A percentile compares a stretch with the other conserved stretches of the same genome.
phyloP scores from a whole-genome alignment of 2,329 filamentous ascomycete genomes.

The Penicillium sp. region DNA sequence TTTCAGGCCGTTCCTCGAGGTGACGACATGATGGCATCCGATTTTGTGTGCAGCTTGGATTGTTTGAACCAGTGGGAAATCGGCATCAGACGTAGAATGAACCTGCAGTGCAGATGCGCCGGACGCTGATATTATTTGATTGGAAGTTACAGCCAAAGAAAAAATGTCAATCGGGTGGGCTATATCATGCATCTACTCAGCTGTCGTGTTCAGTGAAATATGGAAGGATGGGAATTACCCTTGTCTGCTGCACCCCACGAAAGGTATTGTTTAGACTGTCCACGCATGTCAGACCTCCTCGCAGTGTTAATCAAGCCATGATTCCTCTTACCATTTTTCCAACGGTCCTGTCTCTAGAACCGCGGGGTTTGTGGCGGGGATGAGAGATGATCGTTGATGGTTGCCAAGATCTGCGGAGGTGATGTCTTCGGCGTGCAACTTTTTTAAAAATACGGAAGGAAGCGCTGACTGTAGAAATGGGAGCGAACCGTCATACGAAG shows the following conservation, averaged over 20 bases:
- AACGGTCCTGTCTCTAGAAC: background rate
- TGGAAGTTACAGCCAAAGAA: conserved; percentile 70
- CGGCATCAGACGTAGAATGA: conserved; percentile 66
- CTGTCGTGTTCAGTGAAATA: background rate
- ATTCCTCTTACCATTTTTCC: conserved; percentile 21
- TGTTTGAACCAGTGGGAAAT: conserved; percentile 75
- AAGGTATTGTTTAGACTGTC: conserved; percentile 95
- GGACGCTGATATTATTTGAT: conserved; percentile 73
- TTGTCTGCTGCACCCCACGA: conserved; percentile 86
- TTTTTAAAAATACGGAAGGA: background rate
- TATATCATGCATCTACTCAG: conserved; percentile 36
- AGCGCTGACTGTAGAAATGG: background rate
- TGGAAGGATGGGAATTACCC: conserved; percentile 51
- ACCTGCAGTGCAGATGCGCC: conserved; percentile 79
- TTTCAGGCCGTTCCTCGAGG: conserved; percentile 63
- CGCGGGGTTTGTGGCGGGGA: background rate
- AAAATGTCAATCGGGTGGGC: conserved; percentile 84
- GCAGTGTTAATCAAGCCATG: background rate
- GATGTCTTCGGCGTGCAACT: background rate
- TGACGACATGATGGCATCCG: conserved; percentile 85
- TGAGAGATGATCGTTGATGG: background rate
- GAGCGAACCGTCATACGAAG: too few relatives aligned
- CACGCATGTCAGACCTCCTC: conserved; percentile 16
- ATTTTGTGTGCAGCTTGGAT: conserved; percentile 77
- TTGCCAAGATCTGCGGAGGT: conserved; percentile 9